Evolutionary conservation across 352 stramenopile genomes (phyloP).

Genomic region (Phytophthora constricta): DNA sequence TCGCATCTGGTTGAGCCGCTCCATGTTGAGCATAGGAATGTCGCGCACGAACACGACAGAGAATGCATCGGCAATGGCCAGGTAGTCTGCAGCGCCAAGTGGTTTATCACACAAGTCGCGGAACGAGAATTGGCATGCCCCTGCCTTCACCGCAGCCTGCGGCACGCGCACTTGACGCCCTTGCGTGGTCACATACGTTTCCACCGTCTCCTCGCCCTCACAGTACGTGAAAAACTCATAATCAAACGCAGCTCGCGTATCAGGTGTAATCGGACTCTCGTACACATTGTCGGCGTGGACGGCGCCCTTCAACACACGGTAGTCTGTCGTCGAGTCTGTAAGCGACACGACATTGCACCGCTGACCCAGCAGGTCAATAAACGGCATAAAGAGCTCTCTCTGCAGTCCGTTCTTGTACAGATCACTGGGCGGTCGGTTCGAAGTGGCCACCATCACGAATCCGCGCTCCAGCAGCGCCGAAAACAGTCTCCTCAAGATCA

Average conservation of each 20-base stretch:
- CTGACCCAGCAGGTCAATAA: constrained; percentile 93
- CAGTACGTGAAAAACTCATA: constrained; percentile 72
- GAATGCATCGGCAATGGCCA: constrained; percentile 90
- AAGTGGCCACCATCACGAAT: constrained; percentile 97
- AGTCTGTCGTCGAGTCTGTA: constrained; percentile 82
- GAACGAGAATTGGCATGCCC: constrained; percentile 94
- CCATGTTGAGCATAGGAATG: constrained; percentile 89
- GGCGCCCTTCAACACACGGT: constrained; percentile 75
- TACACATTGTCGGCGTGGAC: constrained; percentile 79
- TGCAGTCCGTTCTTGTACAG: constrained; percentile 98
- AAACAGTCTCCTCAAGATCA: constrained; percentile 96
- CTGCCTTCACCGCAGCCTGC: constrained; percentile 53
- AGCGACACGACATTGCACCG: constrained; percentile 88
- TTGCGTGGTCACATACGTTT: constrained; percentile 69
- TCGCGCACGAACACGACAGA: constrained; percentile 92
- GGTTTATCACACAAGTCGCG: constrained; percentile 95
- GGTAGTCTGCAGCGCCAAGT: constrained; percentile 94
- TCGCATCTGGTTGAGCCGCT: constrained; percentile 92
- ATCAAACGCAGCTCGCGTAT: constrained; percentile 65
- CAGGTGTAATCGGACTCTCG: constrained; percentile 54
- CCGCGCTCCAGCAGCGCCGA: constrained; percentile 88
- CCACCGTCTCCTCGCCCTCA: constrained; percentile 51
- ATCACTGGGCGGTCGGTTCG: constrained; percentile 93
- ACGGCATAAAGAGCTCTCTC: constrained; percentile 95
- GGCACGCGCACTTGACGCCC: constrained; percentile 70